Percentiles rank a stretch among this genome's conserved stretches.
Evolutionary conservation across 1,284 basidiomycete genomes (phyloP).

Genomic region (Phlebopus sp.): DNA sequence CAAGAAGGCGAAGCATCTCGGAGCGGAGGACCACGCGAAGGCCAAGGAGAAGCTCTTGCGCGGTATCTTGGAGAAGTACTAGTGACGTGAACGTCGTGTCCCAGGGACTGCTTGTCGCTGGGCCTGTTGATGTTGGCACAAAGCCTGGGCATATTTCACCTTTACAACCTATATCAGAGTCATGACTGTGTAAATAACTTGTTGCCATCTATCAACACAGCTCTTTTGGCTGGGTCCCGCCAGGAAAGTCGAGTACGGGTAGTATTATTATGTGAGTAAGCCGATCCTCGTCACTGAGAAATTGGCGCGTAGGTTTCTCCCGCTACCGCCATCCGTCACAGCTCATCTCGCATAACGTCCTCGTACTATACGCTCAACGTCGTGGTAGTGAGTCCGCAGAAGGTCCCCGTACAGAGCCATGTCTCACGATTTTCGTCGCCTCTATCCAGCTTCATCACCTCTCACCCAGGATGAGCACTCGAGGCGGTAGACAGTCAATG

Average conservation of each 20-base stretch:
- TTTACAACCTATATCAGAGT: too few species aligned
- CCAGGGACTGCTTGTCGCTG: not conserved
- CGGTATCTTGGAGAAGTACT: constrained; percentile 34
- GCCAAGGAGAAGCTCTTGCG: constrained; percentile 35
- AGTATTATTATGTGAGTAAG: not conserved
- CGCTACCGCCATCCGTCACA: constrained; percentile 10
- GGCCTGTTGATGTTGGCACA: not conserved
- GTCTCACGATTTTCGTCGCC: constrained; percentile 6
- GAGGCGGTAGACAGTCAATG: constrained; percentile 81
- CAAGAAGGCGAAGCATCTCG: constrained; percentile 28
- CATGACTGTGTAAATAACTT: too few species aligned
- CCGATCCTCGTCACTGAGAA: constrained; percentile 2
- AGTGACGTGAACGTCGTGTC: not conserved
- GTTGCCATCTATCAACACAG: too few species aligned
- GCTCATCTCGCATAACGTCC: constrained; percentile 6
- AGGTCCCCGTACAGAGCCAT: not conserved
- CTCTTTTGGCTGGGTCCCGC: too few species aligned
- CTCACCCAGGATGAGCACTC: constrained; percentile 48
- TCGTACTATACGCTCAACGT: too few species aligned
- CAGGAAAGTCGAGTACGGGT: too few species aligned
- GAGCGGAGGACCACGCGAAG: constrained; percentile 32
- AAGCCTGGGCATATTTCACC: too few species aligned
- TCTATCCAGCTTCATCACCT: not conserved
- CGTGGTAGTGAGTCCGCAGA: not conserved
- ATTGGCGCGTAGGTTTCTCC: constrained; percentile 12